These are phyloP conservation scores for Pseudonectria buxi DNA, from an alignment of 2,329 filamentous ascomycete genomes.

Conservation along the genomic window DNA sequence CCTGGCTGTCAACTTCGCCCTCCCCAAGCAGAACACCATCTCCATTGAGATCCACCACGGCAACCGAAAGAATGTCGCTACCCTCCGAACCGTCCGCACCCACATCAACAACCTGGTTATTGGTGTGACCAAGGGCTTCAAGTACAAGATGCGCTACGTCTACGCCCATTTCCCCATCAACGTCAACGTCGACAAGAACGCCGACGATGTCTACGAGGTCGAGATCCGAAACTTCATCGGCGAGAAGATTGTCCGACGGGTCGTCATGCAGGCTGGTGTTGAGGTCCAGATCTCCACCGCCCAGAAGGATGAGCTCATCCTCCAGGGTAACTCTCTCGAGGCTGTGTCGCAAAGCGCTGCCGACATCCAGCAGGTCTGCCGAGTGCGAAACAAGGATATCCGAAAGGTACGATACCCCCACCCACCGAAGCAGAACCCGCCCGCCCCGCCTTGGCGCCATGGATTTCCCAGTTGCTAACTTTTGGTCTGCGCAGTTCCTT, in stretches of 20 bases:
- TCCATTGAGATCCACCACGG: conserved; percentile 99
- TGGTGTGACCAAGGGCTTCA: conserved; percentile 98
- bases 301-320: conserved; percentile 95
- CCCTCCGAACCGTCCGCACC: conserved; percentile 94
- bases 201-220: conserved; percentile 78
- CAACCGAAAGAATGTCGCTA: conserved; percentile 93
- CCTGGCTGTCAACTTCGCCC: conserved; percentile 90
- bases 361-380: conserved; percentile 99
- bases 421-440: no score
- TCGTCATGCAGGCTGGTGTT: conserved; percentile 84
- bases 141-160: conserved; percentile 99
- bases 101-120: conserved; percentile 98
- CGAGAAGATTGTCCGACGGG: conserved; percentile 96
- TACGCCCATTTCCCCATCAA: conserved; percentile 99
- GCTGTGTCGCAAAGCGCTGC: conserved; percentile 95
- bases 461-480: no score
- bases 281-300: conserved; percentile 82
- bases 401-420: conserved; percentile 65
- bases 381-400: conserved; percentile 99
- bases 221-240: conserved; percentile 99
- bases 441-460: not conserved
- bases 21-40: conserved; percentile 79
- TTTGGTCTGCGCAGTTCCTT: conserved; percentile 64
- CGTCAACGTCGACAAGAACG: conserved; percentile 97
- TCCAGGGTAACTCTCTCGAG: conserved; percentile 93